Evolutionary conservation across 306 rosid species (phyloP).

Genomic region (Acacia acuminata): DNA sequence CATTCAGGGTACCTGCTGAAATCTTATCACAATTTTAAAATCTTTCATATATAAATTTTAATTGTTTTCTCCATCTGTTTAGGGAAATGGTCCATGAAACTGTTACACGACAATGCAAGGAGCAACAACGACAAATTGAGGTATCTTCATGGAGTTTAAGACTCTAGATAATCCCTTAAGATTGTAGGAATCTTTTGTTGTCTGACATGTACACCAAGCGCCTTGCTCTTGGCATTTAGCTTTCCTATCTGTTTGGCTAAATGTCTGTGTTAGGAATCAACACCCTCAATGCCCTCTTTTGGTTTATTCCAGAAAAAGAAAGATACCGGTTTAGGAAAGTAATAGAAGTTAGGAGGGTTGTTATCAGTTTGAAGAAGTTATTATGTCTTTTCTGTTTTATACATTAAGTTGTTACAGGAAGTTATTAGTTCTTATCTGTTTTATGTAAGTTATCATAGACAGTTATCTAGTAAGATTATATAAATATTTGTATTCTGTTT

Average conservation of each 20-base stretch:
- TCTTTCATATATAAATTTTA: constrained; percentile 4
- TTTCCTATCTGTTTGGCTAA: background rate
- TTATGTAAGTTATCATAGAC: too few relatives aligned
- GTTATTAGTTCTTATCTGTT: too few relatives aligned
- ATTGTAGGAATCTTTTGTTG: background rate
- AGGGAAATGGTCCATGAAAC: constrained; percentile 84
- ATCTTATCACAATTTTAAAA: constrained; percentile 23
- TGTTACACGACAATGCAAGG: constrained; percentile 87
- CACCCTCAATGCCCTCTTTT: too few relatives aligned
- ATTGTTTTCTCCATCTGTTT: constrained; percentile 33
- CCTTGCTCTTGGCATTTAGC: background rate
- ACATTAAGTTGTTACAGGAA: too few relatives aligned
- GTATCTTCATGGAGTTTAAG: constrained; percentile 40
- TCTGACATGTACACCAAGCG: background rate
- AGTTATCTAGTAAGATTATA: too few relatives aligned
- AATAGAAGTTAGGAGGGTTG: too few relatives aligned
- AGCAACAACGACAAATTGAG: constrained; percentile 96
- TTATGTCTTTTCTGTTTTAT: too few relatives aligned
- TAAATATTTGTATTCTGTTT: too few relatives aligned
- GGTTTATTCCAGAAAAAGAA: too few relatives aligned
- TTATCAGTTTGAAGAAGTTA: too few relatives aligned
- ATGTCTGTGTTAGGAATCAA: background rate
- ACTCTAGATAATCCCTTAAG: background rate
- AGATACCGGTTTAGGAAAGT: too few relatives aligned
- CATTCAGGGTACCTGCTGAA: constrained; percentile 72